These are phyloP conservation scores for Bonia amplexicaulis DNA, from an alignment of 176 grass and related monocot genomes.

Conservation along the genomic window DNA sequence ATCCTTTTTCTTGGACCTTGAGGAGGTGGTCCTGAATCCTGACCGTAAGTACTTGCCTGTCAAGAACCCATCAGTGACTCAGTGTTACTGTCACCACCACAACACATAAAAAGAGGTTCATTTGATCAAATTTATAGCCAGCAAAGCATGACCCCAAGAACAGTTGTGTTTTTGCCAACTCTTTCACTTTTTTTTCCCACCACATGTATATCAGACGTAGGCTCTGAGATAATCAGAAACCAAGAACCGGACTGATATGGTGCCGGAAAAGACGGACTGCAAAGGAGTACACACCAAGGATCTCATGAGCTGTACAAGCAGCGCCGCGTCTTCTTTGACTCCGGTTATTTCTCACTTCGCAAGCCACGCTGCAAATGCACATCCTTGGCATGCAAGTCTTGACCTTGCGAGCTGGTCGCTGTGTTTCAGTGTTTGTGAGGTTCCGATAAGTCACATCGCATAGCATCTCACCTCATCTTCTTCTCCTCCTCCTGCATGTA, in stretches of 20 bases:
- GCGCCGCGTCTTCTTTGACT: neutral
- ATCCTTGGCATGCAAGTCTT: slow-evolving; percentile 19
- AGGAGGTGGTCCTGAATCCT: slow-evolving; percentile 25
- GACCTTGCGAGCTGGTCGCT: neutral
- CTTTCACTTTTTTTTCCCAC: neutral
- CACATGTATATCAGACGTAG: neutral
- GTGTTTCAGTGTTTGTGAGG: neutral
- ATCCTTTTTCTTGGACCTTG: slow-evolving; percentile 26
- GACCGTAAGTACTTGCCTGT: neutral
- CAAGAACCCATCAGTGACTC: neutral
- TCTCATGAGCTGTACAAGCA: neutral
- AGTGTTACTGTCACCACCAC: neutral
- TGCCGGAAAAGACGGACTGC: neutral
- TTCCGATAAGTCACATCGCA: neutral
- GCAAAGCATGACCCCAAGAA: slow-evolving; percentile 3
- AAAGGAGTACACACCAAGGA: slow-evolving; percentile 29
- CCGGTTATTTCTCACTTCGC: slow-evolving; percentile 4
- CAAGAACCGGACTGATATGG: slow-evolving; percentile 20
- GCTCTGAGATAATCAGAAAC: neutral
- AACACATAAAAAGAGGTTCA: neutral
- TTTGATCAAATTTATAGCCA: neutral
- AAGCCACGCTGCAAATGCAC: neutral
- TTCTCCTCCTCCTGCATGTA: neutral
- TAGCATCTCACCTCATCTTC: neutral
- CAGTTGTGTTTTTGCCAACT: neutral